These are phyloP conservation scores for Alisma plantagoaquatica DNA, from an alignment of 106 monocot genomes.

Conservation along the genomic window DNA sequence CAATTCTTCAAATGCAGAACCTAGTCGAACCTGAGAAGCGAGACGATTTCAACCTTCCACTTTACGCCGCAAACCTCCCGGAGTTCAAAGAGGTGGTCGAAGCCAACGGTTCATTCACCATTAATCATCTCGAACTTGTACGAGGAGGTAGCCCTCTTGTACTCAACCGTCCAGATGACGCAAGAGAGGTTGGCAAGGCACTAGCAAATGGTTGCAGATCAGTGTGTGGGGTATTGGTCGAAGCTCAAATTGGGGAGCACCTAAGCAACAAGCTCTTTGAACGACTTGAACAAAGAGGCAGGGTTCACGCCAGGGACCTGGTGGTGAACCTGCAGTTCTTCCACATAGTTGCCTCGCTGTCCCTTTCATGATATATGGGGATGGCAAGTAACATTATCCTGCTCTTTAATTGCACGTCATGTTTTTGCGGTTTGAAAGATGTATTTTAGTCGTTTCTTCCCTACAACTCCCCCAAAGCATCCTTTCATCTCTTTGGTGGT, in stretches of 20 bases:
- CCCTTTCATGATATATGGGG: constrained; percentile 1
- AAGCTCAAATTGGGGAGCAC: constrained; percentile 19
- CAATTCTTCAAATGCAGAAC: no score
- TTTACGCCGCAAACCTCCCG: constrained; percentile 17
- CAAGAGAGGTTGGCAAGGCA: constrained; percentile 8
- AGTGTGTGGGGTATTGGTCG: constrained; percentile 18
- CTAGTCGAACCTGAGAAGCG: constrained; percentile 17
- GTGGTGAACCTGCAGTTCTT: constrained; percentile 17
- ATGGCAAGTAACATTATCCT: no score
- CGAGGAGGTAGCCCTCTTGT: constrained; percentile 10
- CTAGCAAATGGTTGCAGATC: constrained; percentile 12
- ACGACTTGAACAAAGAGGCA: constrained; percentile 4
- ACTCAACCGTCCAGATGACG: constrained; percentile 12
- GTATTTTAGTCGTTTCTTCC: no score
- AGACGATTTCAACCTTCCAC: constrained; percentile 28
- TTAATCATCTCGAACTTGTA: constrained; percentile 21
- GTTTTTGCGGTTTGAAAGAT: no score
- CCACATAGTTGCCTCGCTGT: constrained; percentile 17
- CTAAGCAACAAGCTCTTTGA: constrained; percentile 12
- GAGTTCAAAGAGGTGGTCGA: constrained; percentile 30
- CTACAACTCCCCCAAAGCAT: no score
- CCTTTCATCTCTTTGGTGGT: no score
- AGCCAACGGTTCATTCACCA: constrained; percentile 5
- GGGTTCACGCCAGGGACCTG: constrained; percentile 5
- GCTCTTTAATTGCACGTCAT: no score